These are phyloP conservation scores for Abrus pulchellus DNA, from an alignment of 306 rosid species.

Conservation along the genomic window DNA sequence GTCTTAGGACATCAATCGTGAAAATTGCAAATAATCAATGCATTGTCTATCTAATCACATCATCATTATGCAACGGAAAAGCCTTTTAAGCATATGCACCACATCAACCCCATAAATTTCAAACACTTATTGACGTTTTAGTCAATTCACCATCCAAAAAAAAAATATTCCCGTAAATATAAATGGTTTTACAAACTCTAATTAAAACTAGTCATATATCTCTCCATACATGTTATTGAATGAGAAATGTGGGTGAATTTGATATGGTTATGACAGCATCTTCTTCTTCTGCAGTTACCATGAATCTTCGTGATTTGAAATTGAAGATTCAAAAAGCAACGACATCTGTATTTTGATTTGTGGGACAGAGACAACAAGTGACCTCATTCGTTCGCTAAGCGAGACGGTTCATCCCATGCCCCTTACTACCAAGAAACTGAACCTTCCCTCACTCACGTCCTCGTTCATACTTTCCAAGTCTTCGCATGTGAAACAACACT, in stretches of 20 bases:
- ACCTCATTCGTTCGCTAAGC: slow-evolving; percentile 48
- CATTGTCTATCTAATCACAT: not conserved
- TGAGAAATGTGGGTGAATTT: not conserved
- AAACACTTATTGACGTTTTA: not conserved
- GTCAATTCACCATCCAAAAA: not conserved
- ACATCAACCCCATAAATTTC: not conserved
- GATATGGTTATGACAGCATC: not conserved
- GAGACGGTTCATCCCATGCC: not conserved
- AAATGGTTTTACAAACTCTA: not conserved
- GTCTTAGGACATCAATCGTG: slow-evolving; percentile 9
- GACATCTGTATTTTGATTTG: not conserved
- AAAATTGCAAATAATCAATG: not conserved
- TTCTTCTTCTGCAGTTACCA: not conserved
- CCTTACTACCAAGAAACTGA: slow-evolving; percentile 9
- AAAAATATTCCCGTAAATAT: not conserved
- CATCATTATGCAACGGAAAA: not conserved
- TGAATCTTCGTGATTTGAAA: slow-evolving; percentile 52
- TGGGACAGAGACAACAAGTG: slow-evolving; percentile 36
- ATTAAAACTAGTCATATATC: not conserved
- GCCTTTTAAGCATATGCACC: not conserved
- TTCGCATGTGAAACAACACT: slow-evolving; percentile 31
- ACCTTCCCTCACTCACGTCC: slow-evolving; percentile 42
- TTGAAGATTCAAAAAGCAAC: slow-evolving; percentile 40
- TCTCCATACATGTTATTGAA: not conserved
- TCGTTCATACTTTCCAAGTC: slow-evolving; percentile 40